Evolutionary conservation across 371 early-diverging fungal species (phyloP).

Genomic region (Zopfochytrium polystomum): DNA sequence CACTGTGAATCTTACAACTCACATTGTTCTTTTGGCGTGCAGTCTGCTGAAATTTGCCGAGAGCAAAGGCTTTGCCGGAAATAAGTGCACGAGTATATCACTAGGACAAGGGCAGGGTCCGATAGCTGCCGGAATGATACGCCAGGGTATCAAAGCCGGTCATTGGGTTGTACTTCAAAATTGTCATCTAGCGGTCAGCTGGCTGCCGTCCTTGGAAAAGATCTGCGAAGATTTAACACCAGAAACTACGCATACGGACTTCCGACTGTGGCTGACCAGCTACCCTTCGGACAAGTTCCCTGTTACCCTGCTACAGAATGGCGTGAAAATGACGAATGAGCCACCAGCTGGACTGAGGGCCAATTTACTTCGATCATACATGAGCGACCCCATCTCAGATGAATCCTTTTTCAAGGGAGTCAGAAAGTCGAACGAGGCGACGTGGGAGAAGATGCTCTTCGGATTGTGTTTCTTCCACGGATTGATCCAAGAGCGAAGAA

Average conservation of each 20-base stretch:
- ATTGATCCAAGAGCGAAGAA: conserved; percentile 57
- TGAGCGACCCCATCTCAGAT: conserved; percentile 57
- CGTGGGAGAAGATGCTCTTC: conserved; percentile 56
- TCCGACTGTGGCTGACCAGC: conserved; percentile 57
- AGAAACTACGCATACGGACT: conserved; percentile 50
- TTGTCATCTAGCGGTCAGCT: conserved; percentile 58
- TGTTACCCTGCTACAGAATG: conserved; percentile 57
- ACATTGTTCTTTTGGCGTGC: background rate
- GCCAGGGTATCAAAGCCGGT: conserved; percentile 47
- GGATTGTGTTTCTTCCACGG: conserved; percentile 62
- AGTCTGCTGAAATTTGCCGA: conserved; percentile 57
- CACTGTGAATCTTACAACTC: background rate
- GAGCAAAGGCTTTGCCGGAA: conserved; percentile 45
- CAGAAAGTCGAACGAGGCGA: conserved; percentile 37
- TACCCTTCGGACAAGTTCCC: conserved; percentile 60
- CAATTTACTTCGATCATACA: conserved; percentile 49
- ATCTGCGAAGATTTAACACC: conserved; percentile 58
- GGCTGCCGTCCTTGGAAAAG: conserved; percentile 58
- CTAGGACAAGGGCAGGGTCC: conserved; percentile 64
- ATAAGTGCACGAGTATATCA: conserved; percentile 49
- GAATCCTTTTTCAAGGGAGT: conserved; percentile 49
- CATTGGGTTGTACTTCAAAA: conserved; percentile 61
- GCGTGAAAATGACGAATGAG: conserved; percentile 63
- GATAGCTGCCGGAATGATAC: conserved; percentile 55
- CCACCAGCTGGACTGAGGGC: conserved; percentile 57